Base-by-base conservation (phyloP, 2,329 filamentous ascomycete genomes). In the Aaosphaeria arxii region DNA sequence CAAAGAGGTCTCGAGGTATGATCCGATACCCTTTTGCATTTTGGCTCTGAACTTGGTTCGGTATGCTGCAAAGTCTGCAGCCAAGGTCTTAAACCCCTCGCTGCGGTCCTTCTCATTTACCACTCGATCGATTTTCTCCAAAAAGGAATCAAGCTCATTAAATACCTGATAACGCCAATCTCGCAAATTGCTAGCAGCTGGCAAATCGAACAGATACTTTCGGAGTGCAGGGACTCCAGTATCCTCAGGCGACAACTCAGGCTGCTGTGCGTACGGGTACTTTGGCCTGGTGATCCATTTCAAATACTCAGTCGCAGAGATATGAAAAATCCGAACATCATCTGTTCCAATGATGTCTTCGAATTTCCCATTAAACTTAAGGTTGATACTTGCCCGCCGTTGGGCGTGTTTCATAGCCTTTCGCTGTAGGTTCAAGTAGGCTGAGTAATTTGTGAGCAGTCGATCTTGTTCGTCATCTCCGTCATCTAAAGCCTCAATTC, bases 241-340 rank as follows among this genome's bases (percentile, higher is more conserved):
- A 24, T 45, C 32, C 5, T 50, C 48, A 0, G 55, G 48, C 0
- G 45, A 42, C 2, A 61, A 29, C 1, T 52, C 42, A 2, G 58
- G 55, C 30, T 55, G 54, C 7, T 49, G 40, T 0, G 30, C 41
- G 41, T 52, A 60, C 32, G n/a, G 32, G 7, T 35, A 7, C n/a
- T 56, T 56, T 1, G 36, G 30, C 4, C 28, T 35, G 39, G 49
- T 51, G 9, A 59, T 57, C 55, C 52, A 61, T 0, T 46, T 38
- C 56, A 59, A 56, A 13, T 62, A 61, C 0, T 59, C 53, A 0
- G 53, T 38, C 1, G 59, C 47, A 2, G 59, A 61, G 1, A 51
- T 42, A 30, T 62, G 56, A 11, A 55, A 49, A 9, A 7, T 7
- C n/a, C 24, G 45, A 32, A 43, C 31, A 6, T 6, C 29, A 6